phyloP scores from a whole-genome alignment of 2,329 filamentous ascomycete genomes.

The Salinomyces thailandicus region DNA sequence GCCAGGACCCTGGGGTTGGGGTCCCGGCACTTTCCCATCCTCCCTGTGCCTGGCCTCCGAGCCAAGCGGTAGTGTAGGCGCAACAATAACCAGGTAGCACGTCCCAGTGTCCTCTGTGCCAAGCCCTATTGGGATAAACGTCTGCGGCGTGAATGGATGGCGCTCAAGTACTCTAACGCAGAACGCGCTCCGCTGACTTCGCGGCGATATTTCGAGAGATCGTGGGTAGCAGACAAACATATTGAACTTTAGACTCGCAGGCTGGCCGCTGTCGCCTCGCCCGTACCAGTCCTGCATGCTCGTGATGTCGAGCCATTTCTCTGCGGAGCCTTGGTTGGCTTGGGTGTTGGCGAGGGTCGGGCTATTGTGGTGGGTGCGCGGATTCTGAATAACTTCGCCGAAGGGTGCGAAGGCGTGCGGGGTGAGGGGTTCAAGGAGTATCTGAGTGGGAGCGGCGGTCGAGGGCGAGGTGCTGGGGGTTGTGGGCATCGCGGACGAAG shows the following conservation, averaged over 20 bases:
- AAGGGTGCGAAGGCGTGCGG: conserved; percentile 62
- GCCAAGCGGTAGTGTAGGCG: conserved; percentile 53
- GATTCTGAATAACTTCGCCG: conserved; percentile 69
- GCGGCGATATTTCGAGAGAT: conserved; percentile 38
- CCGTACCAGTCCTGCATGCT: conserved; percentile 59
- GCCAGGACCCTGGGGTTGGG: conserved; percentile 37
- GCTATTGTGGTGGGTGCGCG: conserved; percentile 38
- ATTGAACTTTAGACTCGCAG: conserved; percentile 59
- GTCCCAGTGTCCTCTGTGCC: conserved; percentile 35
- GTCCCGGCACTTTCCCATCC: too few species aligned
- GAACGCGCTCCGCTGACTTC: conserved; percentile 42
- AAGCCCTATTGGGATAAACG: conserved; percentile 68
- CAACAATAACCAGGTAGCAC: conserved; percentile 77
- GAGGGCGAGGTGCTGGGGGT: conserved; percentile 26
- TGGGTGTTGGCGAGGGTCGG: conserved; percentile 41
- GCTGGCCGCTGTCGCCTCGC: conserved; percentile 49
- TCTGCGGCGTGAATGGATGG: conserved; percentile 90
- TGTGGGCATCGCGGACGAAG: conserved; percentile 12
- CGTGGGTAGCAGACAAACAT: conserved; percentile 80
- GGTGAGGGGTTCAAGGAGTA: conserved; percentile 46
- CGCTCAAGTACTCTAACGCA: conserved; percentile 68
- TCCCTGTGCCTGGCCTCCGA: conserved; percentile 3
- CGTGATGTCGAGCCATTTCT: conserved; percentile 78
- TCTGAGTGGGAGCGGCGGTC: conserved; percentile 27
- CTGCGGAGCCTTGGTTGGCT: conserved; percentile 76